A percentile compares a stretch with the other conserved stretches of the same genome.
Conservation (phyloP, 208 protist species). For the Leptomonas seymouri region DNA sequence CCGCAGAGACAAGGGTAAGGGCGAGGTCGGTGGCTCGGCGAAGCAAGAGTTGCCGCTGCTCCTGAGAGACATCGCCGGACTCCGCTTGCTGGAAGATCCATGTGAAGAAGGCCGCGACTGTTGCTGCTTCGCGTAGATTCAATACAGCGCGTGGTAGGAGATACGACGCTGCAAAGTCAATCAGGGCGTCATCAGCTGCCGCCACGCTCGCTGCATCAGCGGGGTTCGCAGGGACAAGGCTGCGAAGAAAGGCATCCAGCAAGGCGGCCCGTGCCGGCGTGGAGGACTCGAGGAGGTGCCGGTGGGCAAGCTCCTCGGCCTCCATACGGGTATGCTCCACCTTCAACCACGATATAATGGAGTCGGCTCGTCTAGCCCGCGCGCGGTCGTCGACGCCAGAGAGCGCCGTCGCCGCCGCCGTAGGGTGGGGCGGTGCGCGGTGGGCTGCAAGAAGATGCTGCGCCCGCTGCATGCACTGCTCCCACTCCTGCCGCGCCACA, state of each 20-base stretch:
- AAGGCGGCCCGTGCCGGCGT: slow-evolving; percentile 8
- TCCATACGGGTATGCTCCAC: slow-evolving; percentile 37
- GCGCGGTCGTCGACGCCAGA: background rate
- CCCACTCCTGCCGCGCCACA: slow-evolving; percentile 36
- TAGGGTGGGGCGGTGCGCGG: background rate
- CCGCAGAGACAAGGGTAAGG: slow-evolving; percentile 50
- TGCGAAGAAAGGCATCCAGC: slow-evolving; percentile 6
- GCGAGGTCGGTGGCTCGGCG: slow-evolving; percentile 44
- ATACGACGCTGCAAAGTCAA: slow-evolving; percentile 49
- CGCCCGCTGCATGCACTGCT: slow-evolving; percentile 27
- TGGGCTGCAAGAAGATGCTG: slow-evolving; percentile 5
- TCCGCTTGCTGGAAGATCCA: slow-evolving; percentile 42
- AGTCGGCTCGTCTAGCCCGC: slow-evolving; percentile 1
- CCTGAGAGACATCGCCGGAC: background rate
- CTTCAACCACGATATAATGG: slow-evolving; percentile 35
- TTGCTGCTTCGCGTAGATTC: slow-evolving; percentile 65
- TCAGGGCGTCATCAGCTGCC: slow-evolving; percentile 23
- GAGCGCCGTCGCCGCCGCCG: background rate
- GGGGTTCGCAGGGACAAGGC: slow-evolving; percentile 4
- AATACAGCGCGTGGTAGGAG: slow-evolving; percentile 75
- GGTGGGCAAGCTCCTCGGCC: slow-evolving; percentile 50
- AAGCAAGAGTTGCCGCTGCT: background rate
- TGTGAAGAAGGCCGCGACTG: slow-evolving; percentile 60
- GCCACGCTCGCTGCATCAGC: slow-evolving; percentile 1
- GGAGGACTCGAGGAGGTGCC: slow-evolving; percentile 24